Base-by-base conservation (phyloP, 768 basidiomycete genomes). In the Candolleomyces eurysporus region DNA sequence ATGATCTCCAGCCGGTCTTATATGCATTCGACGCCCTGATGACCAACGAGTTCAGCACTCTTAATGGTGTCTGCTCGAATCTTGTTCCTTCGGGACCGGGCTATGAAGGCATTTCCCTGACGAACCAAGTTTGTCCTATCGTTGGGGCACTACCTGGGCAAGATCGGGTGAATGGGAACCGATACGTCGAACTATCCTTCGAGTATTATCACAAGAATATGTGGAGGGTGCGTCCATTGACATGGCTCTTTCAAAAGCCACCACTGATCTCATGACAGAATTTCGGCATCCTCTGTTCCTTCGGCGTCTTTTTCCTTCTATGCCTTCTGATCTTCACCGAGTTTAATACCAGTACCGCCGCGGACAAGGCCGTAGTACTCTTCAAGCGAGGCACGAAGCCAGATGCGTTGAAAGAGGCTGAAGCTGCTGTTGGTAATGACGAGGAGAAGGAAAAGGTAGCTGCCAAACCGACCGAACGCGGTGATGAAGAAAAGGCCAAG, bases 21-120 rank as follows among this genome's bases (percentile, higher is more conserved):
- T 94, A 86, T 68, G 88, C 84, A 0, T 94, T 95, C 69, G 90
- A 93, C 62, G 79, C 82, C 0, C 71, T 94, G 46, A 79, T 96
- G 69, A 79, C 84, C 21, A 96, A 94, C 73, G 92, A 96, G 71
- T 94, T 95, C 74, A 85, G 82, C 64, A 87, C 83, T 0, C 73
- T 90, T 7, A 72, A 89, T 21, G 91, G 88, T 49, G 67, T 74
- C 14, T 89, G 88, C 67, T 75, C 87, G 26, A 71, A 76, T 45
- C 74, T 90, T 14, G 84, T 87, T 0, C 87, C 90, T 4, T 78
- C 75, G 3, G 89, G 89, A 0, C 75, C 87, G 0, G 84, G 84
- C 0, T 91, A 91, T 63, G 82, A 82, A 64, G 75, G 76, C 19
- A 70, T 88, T 45, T 71, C 78, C 3, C 64, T 88, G 16, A 71